These are phyloP conservation scores for Panaeolus papilionaceus DNA, from an alignment of 768 basidiomycete genomes.

Conservation along the genomic window DNA sequence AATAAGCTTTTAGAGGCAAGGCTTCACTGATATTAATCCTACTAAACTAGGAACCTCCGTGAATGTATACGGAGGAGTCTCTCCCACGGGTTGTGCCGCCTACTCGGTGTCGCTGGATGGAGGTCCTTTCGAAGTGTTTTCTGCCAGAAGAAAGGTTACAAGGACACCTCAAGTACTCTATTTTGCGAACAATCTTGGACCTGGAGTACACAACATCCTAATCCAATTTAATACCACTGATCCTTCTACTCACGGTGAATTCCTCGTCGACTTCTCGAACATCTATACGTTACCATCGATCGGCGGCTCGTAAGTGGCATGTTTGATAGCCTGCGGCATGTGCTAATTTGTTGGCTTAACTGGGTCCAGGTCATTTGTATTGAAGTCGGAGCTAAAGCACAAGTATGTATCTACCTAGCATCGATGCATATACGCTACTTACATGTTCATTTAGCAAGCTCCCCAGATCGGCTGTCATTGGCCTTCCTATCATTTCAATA, in stretches of 20 bases:
- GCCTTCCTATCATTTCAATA: constrained; percentile 18
- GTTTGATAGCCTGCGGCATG: not conserved
- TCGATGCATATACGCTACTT: not conserved
- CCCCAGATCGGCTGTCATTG: constrained; percentile 23
- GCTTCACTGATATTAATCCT: not conserved
- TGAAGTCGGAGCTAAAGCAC: not conserved
- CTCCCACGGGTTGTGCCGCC: constrained; percentile 33
- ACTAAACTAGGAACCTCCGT: not conserved
- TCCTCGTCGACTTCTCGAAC: not conserved
- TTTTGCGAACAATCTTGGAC: constrained; percentile 32
- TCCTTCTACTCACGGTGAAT: not conserved
- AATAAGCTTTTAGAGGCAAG: not conserved
- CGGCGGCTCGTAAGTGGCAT: not conserved
- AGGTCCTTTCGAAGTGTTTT: constrained; percentile 25
- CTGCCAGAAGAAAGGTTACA: constrained; percentile 26
- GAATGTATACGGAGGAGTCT: constrained; percentile 44
- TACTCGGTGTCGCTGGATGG: constrained; percentile 40
- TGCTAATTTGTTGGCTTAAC: not conserved
- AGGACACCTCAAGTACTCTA: constrained; percentile 36
- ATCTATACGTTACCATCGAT: not conserved
- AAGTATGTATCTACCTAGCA: not conserved
- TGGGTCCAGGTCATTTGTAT: not conserved
- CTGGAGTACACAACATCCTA: constrained; percentile 36
- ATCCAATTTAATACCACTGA: constrained; percentile 22
- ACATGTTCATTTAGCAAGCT: not conserved